Base-by-base conservation (phyloP, 352 stramenopile species). In the Phytophthora podocarpi region DNA sequence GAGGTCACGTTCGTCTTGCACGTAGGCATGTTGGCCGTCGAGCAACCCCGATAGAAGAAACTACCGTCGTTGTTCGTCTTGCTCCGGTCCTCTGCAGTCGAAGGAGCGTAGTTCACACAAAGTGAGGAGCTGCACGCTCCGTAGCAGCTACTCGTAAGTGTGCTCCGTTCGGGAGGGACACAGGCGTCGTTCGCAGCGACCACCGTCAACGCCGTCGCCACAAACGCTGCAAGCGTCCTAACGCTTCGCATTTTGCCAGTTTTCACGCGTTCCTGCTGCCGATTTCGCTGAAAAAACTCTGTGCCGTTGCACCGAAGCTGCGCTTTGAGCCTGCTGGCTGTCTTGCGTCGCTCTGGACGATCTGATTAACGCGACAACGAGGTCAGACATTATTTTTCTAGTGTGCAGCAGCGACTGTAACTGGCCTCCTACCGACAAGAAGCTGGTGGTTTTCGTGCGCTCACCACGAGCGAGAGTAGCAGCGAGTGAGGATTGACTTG, bases 31-130 rank as follows among this genome's bases (percentile, higher is more conserved):
- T 57, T 64, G 4, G 78, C 64, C 13, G 74, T 71, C 35, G 72
- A 64, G 45, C 83, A 92, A 6, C 83, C 83, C 6, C 76, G 71
- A 54, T 79, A 84, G 60, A 89, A 89, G 50, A 88, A 90, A 45
- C 74, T 77, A 15, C 73, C 78, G 10, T 88, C 76, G 18, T 64
- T 78, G 18, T 65, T 74, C 2, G 68, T 55, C 4, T 70, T 64
- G 62, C 34, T 70, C 24, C 50, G 49, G 16, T 71, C 64, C 24
- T 72, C 55, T 1, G 51, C 46, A 6, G 66, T 72, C 27, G 45
- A 49, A 1, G 71, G 58, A 12, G 80, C 81, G 55, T 93, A 91
- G 49, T 72, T 87, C 39, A 93, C 70, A 34, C 84, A 93, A 1
- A 93, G 59, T 28, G 76, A 74, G 1, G 54, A 80, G 23, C 53